These are phyloP conservation scores for Tolypocladium guangdongense DNA, from an alignment of 2,329 filamentous ascomycete genomes.

Conservation along the genomic window DNA sequence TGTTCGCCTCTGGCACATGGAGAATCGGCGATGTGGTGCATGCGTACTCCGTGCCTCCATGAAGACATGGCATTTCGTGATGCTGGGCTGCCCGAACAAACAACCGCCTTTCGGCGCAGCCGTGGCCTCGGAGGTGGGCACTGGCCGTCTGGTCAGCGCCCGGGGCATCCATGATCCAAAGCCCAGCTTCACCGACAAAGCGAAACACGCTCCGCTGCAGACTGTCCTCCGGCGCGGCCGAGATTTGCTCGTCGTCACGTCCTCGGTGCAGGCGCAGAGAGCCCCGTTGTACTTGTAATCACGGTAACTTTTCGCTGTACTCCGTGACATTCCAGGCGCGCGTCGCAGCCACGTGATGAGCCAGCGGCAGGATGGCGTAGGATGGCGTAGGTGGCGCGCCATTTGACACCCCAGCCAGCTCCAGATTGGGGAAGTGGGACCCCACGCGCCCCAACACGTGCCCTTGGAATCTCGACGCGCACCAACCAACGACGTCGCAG, in stretches of 20 bases:
- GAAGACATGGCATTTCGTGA: background rate
- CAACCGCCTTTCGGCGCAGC: background rate
- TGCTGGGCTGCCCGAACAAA: background rate
- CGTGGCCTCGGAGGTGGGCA: background rate
- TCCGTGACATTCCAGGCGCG: background rate
- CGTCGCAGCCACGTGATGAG: background rate
- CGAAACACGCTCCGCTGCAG: background rate
- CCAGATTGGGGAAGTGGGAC: background rate
- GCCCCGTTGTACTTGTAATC: too few relatives aligned
- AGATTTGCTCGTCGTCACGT: background rate
- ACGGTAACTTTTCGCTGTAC: too few relatives aligned
- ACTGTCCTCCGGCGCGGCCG: background rate
- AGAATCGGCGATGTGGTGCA: background rate
- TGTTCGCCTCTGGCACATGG: background rate
- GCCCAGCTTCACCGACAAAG: too few relatives aligned
- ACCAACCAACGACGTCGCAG: background rate
- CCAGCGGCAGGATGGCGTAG: too few relatives aligned
- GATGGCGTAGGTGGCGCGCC: background rate
- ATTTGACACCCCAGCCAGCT: background rate
- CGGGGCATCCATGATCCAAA: background rate
- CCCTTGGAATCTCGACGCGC: background rate
- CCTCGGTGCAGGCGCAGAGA: too few relatives aligned
- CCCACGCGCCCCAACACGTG: background rate
- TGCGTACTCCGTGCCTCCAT: background rate
- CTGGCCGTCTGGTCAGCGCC: background rate